Base-by-base conservation (phyloP, 352 stramenopile species). In the Phytophthora cryptogea region DNA sequence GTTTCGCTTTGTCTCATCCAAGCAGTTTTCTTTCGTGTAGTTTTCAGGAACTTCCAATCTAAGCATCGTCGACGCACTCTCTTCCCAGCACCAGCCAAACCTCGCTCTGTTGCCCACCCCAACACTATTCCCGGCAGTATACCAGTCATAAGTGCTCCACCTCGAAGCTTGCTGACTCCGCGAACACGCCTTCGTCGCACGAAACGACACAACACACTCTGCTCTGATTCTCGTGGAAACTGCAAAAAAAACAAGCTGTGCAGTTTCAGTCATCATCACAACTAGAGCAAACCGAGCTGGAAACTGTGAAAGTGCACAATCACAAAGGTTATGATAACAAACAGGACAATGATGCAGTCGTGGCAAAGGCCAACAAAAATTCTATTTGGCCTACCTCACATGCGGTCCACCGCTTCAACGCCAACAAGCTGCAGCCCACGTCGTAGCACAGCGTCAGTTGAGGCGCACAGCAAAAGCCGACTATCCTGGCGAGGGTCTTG, bases 401-500 rank as follows among this genome's bases (percentile, higher is more conserved):
- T 94, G 58, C 82, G 81, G 32, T 91, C 60, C 28, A 91, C 68
- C 4, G 83, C 67, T 59, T 89, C 61, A 28, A 94, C 62, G 1
- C 85, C 85, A 0, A 92, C 73, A 35, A 94, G 70, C 42, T 82
- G 75, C 30, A 94, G 63, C 17, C 85, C 83, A 36, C 79, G 73
- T 32, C 75, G 65, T 46, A 94, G 65, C 20, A 94, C 73, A 17
- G 80, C 72, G 62, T 92, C 71, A 13, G 83, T 95, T 13, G 83
- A 78, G 9, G 82, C 83, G 36, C 86, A 95, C 2, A 95, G 68
- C 57, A 92, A 40, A 14, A 95, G 68, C 13, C 86, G 80, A 37
- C 70, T 80, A 41, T 89, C 76, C 54, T 92, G 78, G 32, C 76
- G 72, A n/a, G 74, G 54, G 41, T 89, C 74, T 28, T 79, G 63